A percentile compares a stretch with the other conserved stretches of the same genome.
These are phyloP conservation scores for Coemansia erecta DNA, from an alignment of 192 early-diverging fungal genomes.

Conservation along the genomic window DNA sequence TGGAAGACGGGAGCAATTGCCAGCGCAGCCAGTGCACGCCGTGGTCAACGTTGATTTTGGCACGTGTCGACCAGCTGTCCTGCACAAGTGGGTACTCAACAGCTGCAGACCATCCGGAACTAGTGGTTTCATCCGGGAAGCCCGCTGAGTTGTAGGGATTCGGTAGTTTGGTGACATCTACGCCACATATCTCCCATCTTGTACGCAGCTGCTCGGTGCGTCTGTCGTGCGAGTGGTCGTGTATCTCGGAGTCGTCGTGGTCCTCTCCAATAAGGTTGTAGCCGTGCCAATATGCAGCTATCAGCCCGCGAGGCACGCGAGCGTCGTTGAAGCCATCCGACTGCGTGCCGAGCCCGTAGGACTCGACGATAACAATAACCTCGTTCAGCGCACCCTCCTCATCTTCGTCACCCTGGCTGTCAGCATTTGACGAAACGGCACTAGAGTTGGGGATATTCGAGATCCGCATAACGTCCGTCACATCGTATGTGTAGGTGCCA, in stretches of 20 bases:
- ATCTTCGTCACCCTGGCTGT: conserved; percentile 7
- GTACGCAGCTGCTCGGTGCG: conserved; percentile 50
- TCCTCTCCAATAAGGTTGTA: conserved; percentile 50
- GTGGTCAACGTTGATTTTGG: conserved; percentile 25
- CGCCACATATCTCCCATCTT: conserved; percentile 68
- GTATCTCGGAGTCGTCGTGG: conserved; percentile 53
- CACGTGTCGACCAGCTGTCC: conserved; percentile 30
- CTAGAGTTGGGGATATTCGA: conserved; percentile 14
- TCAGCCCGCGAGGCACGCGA: conserved; percentile 70
- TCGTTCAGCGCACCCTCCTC: conserved; percentile 61
- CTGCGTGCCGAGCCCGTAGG: conserved; percentile 70
- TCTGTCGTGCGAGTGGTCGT: conserved; percentile 41
- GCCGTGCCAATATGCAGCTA: conserved; percentile 62
- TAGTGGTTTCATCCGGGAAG: conserved; percentile 65
- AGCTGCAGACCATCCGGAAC: conserved; percentile 44
- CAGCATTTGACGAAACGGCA: too few species aligned
- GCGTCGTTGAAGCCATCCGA: conserved; percentile 73
- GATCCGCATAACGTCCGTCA: conserved; percentile 47
- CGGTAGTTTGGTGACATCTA: conserved; percentile 63
- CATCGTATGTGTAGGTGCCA: conserved; percentile 60
- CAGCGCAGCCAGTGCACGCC: conserved; percentile 52
- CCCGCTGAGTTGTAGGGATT: conserved; percentile 67
- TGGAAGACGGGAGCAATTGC: conserved; percentile 7
- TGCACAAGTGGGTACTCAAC: conserved; percentile 31
- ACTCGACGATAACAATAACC: conserved; percentile 71